Evolutionary conservation across 2,329 filamentous ascomycete genomes (phyloP).

Genomic region (Aureobasidium sp.): DNA sequence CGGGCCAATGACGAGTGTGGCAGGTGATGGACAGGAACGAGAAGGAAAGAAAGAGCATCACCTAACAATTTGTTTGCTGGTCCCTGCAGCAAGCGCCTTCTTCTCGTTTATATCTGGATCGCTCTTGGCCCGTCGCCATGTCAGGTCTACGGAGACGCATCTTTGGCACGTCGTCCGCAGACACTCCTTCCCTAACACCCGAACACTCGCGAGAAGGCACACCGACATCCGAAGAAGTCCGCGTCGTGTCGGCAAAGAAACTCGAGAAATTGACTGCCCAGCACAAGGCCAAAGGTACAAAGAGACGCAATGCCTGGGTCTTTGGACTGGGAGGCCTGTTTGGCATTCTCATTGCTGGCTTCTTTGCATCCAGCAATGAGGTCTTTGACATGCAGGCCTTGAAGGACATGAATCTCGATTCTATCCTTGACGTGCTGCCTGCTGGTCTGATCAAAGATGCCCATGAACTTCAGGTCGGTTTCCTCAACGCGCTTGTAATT

Average conservation of each 20-base stretch:
- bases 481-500: neutral
- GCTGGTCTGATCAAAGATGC: constrained; percentile 79
- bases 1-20: constrained; percentile 3
- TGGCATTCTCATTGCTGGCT: constrained; percentile 77
- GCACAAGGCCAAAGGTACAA: constrained; percentile 36
- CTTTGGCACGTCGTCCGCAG: constrained; percentile 20
- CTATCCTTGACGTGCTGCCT: constrained; percentile 77
- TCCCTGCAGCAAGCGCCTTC: neutral
- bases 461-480: constrained; percentile 67
- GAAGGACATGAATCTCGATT: constrained; percentile 68
- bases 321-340: constrained; percentile 86
- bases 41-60: neutral
- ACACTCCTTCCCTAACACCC: constrained; percentile 15
- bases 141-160: constrained; percentile 26
- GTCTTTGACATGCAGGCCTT: constrained; percentile 74
- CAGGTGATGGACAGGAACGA: neutral
- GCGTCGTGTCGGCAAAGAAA: constrained; percentile 43
- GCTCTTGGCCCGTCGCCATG: constrained; percentile 16
- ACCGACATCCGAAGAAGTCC: constrained; percentile 35
- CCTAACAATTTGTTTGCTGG: neutral
- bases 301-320: constrained; percentile 70
- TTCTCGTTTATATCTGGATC: neutral
- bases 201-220: constrained; percentile 32
- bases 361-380: constrained; percentile 84
- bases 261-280: constrained; percentile 33